Evolutionary conservation across 495 filamentous ascomycete species (phyloP).

Genomic region (Talaromyces liani): DNA sequence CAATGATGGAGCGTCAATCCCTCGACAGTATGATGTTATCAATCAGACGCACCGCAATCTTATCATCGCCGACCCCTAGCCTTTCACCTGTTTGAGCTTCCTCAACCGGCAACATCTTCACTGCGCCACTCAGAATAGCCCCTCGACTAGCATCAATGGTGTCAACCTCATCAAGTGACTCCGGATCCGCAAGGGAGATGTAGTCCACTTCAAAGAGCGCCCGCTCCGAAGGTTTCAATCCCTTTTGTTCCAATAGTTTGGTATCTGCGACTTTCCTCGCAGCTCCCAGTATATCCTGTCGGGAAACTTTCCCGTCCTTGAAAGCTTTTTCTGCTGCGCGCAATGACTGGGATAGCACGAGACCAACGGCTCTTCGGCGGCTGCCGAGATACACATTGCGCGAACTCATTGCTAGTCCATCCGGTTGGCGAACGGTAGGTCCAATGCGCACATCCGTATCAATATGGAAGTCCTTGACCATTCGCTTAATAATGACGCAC

Average conservation of each 20-base stretch:
- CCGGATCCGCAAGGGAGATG: slow-evolving; percentile 75
- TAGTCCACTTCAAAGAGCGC: slow-evolving; percentile 82
- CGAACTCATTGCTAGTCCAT: slow-evolving; percentile 90
- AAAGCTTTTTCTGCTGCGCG: slow-evolving; percentile 64
- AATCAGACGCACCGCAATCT: slow-evolving; percentile 76
- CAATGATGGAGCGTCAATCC: background rate
- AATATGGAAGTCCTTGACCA: slow-evolving; percentile 87
- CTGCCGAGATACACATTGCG: slow-evolving; percentile 87
- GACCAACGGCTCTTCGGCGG: slow-evolving; percentile 62
- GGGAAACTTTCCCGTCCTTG: slow-evolving; percentile 41
- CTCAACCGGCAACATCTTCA: slow-evolving; percentile 83
- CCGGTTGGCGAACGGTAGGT: slow-evolving; percentile 64
- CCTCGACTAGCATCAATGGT: slow-evolving; percentile 59
- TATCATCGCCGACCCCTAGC: slow-evolving; percentile 57
- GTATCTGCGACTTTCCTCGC: slow-evolving; percentile 47
- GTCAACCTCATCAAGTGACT: slow-evolving; percentile 69
- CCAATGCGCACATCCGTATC: slow-evolving; percentile 67
- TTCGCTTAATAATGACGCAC: slow-evolving; percentile 75
- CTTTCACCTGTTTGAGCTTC: slow-evolving; percentile 60
- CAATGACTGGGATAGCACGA: slow-evolving; percentile 61
- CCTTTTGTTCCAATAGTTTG: slow-evolving; percentile 52
- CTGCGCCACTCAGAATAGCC: slow-evolving; percentile 77
- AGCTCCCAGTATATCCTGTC: slow-evolving; percentile 60
- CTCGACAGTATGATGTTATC: slow-evolving; percentile 78
- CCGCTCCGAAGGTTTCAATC: slow-evolving; percentile 51